Base-by-base conservation (phyloP, 2,329 filamentous ascomycete species). In the Fusarium haematococcum region DNA sequence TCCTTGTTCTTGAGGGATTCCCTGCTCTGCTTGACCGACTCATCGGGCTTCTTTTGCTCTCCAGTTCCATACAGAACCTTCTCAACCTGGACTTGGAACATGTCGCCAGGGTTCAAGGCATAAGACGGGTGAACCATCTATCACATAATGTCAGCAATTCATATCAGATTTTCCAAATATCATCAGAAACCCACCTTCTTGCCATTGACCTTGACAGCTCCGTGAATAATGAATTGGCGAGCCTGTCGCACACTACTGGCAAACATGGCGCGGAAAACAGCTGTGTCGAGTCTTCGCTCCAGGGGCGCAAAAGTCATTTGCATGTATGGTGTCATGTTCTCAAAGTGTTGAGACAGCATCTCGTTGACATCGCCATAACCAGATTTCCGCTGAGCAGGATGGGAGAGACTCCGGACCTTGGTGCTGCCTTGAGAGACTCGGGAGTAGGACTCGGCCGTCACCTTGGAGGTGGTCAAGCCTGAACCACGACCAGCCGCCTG, bases 61-160 rank as follows among this genome's bases (percentile, higher is more conserved):
- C 97, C 97, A 1, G 95, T 98, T 37, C 94, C 96, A 79, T 90
- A 95, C 83, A 99, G 88, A 66, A 99, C 97, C 77, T 92, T 91
- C 43, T 98, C 94, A 39, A 94, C 89, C 23, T 98, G 93, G 78
- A 99, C 96, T 82, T 97, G 95, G 88, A 99, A 99, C 91, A 99
- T 94, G 82, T 99, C 97, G 77, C 97, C 97, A 4, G 97, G 97
- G 83, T 99, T 99, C 43, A 99, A 90, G 75, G 95, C 91, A 83
- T 99, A 99, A 65, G 95, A 93, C 10, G 97, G 95, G 80, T 97
- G 94, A 73, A 90, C 88, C 94, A 98, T 98, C 96, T 98, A 41
- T 54, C 18, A 14, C 16, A 43, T 20, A 52, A 77, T 63, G 73
- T 69, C 68, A 10, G 18, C 5, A 30, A 20, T 43, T n/a, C 14